Evolutionary conservation across 257 asterid species (phyloP).

Genomic region (Capsicum pubescens): DNA sequence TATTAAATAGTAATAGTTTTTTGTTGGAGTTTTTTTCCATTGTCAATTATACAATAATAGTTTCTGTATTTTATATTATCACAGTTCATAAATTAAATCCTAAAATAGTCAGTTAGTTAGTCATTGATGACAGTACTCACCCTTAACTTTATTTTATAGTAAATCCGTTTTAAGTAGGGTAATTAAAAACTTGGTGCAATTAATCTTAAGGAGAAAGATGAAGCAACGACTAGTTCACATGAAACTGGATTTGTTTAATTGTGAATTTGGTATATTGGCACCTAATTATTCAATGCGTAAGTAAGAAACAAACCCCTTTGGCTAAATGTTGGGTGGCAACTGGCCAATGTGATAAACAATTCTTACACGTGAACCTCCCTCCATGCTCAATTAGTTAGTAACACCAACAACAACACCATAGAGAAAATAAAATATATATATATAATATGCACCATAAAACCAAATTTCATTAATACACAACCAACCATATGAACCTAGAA

Average conservation of each 20-base stretch:
- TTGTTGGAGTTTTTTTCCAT: not conserved
- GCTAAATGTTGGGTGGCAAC: constrained; percentile 38
- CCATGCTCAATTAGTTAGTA: constrained; percentile 7
- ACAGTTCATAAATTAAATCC: not conserved
- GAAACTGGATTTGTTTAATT: constrained; percentile 4
- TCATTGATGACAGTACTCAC: not conserved
- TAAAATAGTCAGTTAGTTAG: not conserved
- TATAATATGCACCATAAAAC: not conserved
- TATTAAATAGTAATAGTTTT: not conserved
- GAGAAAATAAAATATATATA: not conserved
- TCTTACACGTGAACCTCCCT: constrained; percentile 4
- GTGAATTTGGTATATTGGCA: constrained; percentile 22
- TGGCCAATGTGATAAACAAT: constrained; percentile 10
- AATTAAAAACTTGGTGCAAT: not conserved
- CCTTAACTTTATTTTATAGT: not conserved
- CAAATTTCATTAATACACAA: constrained; percentile 27
- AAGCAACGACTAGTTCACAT: constrained; percentile 10
- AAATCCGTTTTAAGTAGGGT: not conserved
- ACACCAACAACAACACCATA: not conserved
- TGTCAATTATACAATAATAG: not conserved
- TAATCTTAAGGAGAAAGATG: not conserved
- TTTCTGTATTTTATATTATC: not conserved
- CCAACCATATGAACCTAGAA: constrained; percentile 39
- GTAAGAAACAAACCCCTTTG: constrained; percentile 30
- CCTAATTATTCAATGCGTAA: constrained; percentile 13